Base-by-base conservation (phyloP, 495 filamentous ascomycete species). In the Neurospora cerealis region DNA sequence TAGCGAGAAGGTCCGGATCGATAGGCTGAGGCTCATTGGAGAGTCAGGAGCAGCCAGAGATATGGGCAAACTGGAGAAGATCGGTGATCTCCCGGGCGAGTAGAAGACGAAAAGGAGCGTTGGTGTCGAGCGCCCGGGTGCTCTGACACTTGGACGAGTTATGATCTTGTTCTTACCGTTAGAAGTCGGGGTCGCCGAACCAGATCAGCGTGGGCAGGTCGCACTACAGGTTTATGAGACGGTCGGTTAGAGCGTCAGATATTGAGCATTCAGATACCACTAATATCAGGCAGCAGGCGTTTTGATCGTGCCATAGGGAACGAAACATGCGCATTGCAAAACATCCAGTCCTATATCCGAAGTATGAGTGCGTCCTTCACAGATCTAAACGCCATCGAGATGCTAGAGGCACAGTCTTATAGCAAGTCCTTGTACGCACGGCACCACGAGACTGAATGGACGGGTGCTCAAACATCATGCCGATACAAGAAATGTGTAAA, bases 41-140 rank as follows among this genome's bases (percentile, higher is more conserved):
- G 96, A 98, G 83, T 87, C 89, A n/a, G 94, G 95, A 15, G 93
- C 96, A 87, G 96, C 96, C 88, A 86, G 93, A 71, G 92, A 94
- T 69, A 91, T 93, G 88, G 96, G 94, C 70, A 97, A 97, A 87
- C 83, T 99, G 76, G 93, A 97, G 88, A 98, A 98, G 88, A 89
- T 97, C 79, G 93, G 91, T 13, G 92, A 97, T 78, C 91, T 93
- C 80, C 81, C 85, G 28, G 89, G 87, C 75, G 88, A 92, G 83
- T 89, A 86, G 66, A 28, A 36, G 71, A 19, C 19, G 28, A 15
- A 71, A 24, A 69, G 17, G 28, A 40, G 69, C n/a, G 38, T 71
- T 71, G 10, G 9, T 24, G 21, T 48, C 21, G n/a, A 24, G 41
- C 39, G 19, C 15, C 42, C 42, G 42, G 42, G 42, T 44, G 19